Evolutionary conservation across 257 asterid genomes (phyloP), one percentile per base, ranked within the genome.

Genomic region (Linaria vulgaris): DNA sequence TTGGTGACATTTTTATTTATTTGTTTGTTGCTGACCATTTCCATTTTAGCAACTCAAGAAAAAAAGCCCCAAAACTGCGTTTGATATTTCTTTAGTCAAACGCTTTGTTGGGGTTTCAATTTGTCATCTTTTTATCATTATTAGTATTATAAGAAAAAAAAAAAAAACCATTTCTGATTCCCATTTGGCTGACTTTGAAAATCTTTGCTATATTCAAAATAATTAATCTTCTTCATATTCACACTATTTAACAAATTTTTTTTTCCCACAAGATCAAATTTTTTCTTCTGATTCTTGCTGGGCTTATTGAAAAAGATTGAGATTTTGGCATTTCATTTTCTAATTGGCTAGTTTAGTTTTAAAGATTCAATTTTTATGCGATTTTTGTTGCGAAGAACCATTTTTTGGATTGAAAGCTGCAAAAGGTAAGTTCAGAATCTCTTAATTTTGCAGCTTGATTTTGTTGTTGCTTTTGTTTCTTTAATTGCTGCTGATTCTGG

Each of bases 11-110:
- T 27, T 27, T 27, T 27, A 4, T 56, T 15, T 24, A 43, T 15
- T 3, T 15, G 15, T 58, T 13, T 24, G 60, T 27, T 62, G 23
- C 6, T 23, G 24, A 45, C 49, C 60, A 56, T 68, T n/a, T 59
- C 63, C 63, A 65, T 73, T 51, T 66, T 52, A 73, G 65, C 50
- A 59, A 68, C 54, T 7, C 13, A 7, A n/a, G 34, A 7, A 54
- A 75, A 25, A 30, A 62, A 62, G 54, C 46, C 24, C 60, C 72
- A 64, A 78, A 66, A 69, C 76, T 66, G 79, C 74, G 84, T 74
- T 85, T 81, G 84, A 83, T 80, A 67, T 75, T 60, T 64, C 57
- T 4, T 24, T 69, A 52, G 88, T 85, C 94, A 79, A 82, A 77
- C 81, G 78, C 77, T 58, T 75, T n/a, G n/a, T 63, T 68, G 77